phyloP scores from a whole-genome alignment of 352 stramenopile genomes.

The Phytophthora brassicae region DNA sequence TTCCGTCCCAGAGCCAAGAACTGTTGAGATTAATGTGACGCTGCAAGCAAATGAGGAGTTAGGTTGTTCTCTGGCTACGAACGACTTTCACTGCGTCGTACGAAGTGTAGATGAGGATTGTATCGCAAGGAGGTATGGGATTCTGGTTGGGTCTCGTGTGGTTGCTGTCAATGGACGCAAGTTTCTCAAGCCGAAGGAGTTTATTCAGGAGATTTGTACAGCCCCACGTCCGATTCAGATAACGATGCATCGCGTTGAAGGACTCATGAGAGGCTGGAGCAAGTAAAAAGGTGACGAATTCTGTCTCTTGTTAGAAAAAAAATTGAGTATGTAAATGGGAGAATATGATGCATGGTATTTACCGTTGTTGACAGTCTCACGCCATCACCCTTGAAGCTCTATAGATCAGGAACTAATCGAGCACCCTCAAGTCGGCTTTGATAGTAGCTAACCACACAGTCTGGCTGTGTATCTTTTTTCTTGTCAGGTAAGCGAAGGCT shows the following conservation, averaged over 20 bases:
- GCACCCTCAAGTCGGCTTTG: constrained; percentile 12
- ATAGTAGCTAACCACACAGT: constrained; percentile 71
- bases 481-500: constrained; percentile 25
- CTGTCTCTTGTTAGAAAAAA: constrained; percentile 34
- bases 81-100: constrained; percentile 62
- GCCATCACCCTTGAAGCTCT: constrained; percentile 1
- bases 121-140: constrained; percentile 48
- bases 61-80: constrained; percentile 55
- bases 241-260: constrained; percentile 77
- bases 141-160: constrained; percentile 71
- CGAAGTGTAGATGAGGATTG: constrained; percentile 56
- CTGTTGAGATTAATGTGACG: constrained; percentile 54
- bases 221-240: constrained; percentile 60
- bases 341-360: constrained; percentile 16
- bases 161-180: constrained; percentile 65
- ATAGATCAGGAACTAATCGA: constrained; percentile 46
- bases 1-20: constrained; percentile 62
- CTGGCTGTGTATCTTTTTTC: constrained; percentile 15
- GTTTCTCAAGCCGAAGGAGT: constrained; percentile 48
- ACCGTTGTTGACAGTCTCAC: background rate
- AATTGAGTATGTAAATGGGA: constrained; percentile 32
- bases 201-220: constrained; percentile 53
- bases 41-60: constrained; percentile 62
- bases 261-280: constrained; percentile 71
- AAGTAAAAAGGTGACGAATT: constrained; percentile 8